Evolutionary conservation across 768 basidiomycete species (phyloP).

Genomic region (Phlegmacium glaucopus): DNA sequence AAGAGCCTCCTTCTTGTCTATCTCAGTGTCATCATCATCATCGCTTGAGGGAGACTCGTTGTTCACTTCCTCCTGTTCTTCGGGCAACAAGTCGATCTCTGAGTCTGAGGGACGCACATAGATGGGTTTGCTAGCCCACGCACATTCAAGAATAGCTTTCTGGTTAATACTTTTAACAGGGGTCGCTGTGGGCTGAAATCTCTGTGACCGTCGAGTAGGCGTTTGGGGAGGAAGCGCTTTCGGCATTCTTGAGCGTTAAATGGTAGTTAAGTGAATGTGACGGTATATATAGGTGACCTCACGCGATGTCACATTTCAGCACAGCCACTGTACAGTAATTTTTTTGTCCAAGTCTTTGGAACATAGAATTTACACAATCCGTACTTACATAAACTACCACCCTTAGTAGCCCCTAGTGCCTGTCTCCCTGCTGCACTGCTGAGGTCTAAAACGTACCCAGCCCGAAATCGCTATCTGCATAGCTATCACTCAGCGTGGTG

Average conservation of each 20-base stretch:
- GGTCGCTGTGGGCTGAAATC: slow-evolving; percentile 24
- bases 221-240: slow-evolving; percentile 11
- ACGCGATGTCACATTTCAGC: neutral
- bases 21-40: slow-evolving; percentile 12
- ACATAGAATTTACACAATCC: neutral
- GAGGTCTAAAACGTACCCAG: too few species aligned
- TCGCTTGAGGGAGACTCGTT: neutral
- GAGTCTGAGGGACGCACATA: slow-evolving; percentile 11
- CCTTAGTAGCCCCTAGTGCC: too few species aligned
- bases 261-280: neutral
- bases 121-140: slow-evolving; percentile 16
- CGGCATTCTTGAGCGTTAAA: neutral
- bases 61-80: slow-evolving; percentile 19
- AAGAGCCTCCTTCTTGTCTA: slow-evolving; percentile 9
- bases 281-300: neutral
- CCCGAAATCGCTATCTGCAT: too few species aligned
- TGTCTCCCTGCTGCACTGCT: too few species aligned
- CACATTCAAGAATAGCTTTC: slow-evolving; percentile 18
- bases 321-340: neutral
- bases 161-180: slow-evolving; percentile 14
- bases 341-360: neutral
- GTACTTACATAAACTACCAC: neutral
- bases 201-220: slow-evolving; percentile 21
- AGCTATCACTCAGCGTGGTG: too few species aligned
- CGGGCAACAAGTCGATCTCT: slow-evolving; percentile 22